phyloP scores from a whole-genome alignment of 768 basidiomycete genomes.

The Suillus cothurnatus region DNA sequence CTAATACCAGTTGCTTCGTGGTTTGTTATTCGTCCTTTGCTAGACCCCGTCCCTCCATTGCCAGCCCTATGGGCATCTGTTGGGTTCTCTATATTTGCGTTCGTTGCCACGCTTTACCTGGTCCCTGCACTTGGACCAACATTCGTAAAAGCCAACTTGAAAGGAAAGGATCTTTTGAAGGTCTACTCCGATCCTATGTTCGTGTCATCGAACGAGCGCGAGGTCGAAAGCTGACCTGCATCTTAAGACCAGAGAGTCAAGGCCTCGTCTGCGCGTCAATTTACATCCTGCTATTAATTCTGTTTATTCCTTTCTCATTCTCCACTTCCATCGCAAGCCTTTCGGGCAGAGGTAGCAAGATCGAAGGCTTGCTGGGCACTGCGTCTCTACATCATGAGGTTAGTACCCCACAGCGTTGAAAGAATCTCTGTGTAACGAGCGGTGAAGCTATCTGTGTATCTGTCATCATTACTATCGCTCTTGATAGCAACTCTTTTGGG shows the following conservation, averaged over 20 bases:
- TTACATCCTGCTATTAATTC: constrained; percentile 83
- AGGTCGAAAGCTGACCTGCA: neutral
- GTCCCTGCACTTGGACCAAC: constrained; percentile 82
- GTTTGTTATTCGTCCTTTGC: constrained; percentile 72
- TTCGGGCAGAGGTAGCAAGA: constrained; percentile 41
- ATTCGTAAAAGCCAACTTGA: constrained; percentile 81
- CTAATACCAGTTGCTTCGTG: constrained; percentile 70
- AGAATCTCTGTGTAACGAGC: neutral
- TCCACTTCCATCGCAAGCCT: constrained; percentile 64
- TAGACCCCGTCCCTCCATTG: constrained; percentile 68
- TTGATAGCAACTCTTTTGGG: constrained; percentile 93
- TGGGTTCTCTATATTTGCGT: constrained; percentile 84
- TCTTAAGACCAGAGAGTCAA: constrained; percentile 86
- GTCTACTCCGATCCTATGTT: constrained; percentile 72
- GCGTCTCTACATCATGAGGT: constrained; percentile 78
- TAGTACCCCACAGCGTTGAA: constrained; percentile 21
- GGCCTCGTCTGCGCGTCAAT: constrained; percentile 89
- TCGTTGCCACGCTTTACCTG: constrained; percentile 72
- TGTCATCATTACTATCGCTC: constrained; percentile 90
- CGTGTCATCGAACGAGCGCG: constrained; percentile 24
- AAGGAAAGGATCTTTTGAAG: constrained; percentile 88
- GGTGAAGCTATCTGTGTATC: constrained; percentile 81
- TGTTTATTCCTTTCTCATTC: constrained; percentile 97
- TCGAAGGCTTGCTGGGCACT: constrained; percentile 47
- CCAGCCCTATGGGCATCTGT: constrained; percentile 77